These are phyloP conservation scores for Vaccinium myrtillus DNA, from an alignment of 148 eudicot genomes.

Conservation along the genomic window DNA sequence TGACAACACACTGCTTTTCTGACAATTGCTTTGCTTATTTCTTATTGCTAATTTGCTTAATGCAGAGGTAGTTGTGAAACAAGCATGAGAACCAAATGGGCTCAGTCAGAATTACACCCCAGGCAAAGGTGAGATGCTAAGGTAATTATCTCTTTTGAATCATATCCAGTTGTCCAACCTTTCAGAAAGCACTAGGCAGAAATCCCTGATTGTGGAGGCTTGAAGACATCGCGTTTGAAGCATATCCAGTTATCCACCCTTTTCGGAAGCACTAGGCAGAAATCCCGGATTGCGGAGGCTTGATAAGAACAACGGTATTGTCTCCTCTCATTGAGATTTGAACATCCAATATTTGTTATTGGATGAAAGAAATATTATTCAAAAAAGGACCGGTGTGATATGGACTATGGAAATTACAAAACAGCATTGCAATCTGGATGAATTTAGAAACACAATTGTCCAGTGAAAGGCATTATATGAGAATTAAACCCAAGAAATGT, in stretches of 20 bases:
- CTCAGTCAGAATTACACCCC: not conserved
- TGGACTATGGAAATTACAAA: not conserved
- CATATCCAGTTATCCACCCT: not conserved
- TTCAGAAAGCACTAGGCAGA: not conserved
- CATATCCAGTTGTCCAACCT: not conserved
- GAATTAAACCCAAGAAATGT: not conserved
- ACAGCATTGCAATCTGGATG: not conserved
- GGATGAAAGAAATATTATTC: not conserved
- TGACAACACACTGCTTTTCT: not conserved
- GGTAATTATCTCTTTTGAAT: not conserved
- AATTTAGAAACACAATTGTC: not conserved
- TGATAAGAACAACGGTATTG: not conserved
- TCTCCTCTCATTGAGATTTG: not conserved
- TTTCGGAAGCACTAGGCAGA: not conserved
- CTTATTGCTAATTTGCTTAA: not conserved
- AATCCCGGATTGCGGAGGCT: not conserved
- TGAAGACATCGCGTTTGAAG: not conserved
- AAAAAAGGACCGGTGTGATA: not conserved
- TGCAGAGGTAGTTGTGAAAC: not conserved
- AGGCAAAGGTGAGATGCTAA: not conserved
- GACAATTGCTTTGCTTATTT: not conserved
- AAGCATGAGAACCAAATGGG: not conserved
- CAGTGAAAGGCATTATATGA: not conserved
- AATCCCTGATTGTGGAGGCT: not conserved
- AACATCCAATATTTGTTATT: not conserved